phyloP scores from a whole-genome alignment of 2,329 filamentous ascomycete species.

The Delphinella strobiligena region DNA sequence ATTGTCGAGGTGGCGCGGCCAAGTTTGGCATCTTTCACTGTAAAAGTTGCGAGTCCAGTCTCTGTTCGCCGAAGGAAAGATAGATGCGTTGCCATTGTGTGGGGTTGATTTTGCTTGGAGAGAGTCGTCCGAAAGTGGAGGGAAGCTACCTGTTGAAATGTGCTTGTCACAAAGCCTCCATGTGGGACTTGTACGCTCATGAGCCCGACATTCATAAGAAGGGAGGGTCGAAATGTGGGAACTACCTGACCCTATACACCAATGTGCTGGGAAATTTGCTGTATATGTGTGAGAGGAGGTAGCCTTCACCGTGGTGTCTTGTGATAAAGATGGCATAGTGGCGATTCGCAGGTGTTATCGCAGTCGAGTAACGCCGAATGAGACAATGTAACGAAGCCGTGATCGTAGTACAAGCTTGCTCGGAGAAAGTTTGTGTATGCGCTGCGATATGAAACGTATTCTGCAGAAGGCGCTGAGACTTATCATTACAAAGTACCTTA shows the following conservation, averaged over 20 bases:
- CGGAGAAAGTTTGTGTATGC: no score
- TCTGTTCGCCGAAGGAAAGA: constrained; percentile 54
- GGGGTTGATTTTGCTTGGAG: constrained; percentile 45
- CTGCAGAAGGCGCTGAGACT: no score
- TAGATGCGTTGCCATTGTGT: constrained; percentile 52
- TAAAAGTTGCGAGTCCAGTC: constrained; percentile 43
- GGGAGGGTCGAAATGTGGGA: not conserved
- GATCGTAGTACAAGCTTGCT: no score
- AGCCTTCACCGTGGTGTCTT: constrained; percentile 37
- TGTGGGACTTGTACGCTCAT: constrained; percentile 47
- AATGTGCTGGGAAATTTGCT: constrained; percentile 43
- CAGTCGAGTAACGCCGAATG: not conserved
- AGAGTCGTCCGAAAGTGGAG: constrained; percentile 49
- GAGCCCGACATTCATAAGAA: not conserved
- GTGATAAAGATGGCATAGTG: constrained; percentile 28
- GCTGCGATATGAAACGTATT: no score
- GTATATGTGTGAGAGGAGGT: constrained; percentile 46
- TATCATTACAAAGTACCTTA: no score
- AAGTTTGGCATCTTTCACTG: constrained; percentile 51
- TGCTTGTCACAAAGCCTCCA: constrained; percentile 55
- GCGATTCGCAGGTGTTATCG: no score
- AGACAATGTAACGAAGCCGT: not conserved
- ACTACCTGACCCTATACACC: constrained; percentile 53
- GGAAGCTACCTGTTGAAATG: constrained; percentile 47
- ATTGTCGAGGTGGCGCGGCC: constrained; percentile 52